These are phyloP conservation scores for Penstemon eatonii DNA, from an alignment of 257 asterid species.

Conservation along the genomic window DNA sequence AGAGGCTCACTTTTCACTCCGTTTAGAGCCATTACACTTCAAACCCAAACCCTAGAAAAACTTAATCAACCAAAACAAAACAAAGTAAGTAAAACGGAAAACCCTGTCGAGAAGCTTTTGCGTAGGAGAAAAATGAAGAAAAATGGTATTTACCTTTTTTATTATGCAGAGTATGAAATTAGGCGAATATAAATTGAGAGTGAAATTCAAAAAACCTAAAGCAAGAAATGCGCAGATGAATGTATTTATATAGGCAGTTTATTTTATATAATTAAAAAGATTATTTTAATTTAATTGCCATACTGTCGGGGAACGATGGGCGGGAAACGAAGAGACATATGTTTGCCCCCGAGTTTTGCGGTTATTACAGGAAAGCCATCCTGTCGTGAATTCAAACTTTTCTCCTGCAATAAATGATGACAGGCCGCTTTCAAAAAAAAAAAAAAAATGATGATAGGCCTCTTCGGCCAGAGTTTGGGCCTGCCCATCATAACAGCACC, in stretches of 20 bases:
- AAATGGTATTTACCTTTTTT: background rate
- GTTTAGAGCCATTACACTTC: conserved; percentile 48
- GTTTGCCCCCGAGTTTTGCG: conserved; percentile 23
- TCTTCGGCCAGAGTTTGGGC: no score
- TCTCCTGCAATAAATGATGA: no score
- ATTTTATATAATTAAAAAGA: conserved; percentile 1
- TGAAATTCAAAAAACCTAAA: background rate
- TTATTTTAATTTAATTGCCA: conserved; percentile 28
- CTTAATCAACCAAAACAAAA: background rate
- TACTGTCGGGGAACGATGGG: conserved; percentile 35
- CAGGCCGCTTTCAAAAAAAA: no score
- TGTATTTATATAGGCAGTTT: background rate
- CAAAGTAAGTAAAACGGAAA: background rate
- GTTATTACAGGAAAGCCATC: conserved; percentile 37
- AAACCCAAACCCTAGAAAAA: conserved; percentile 32
- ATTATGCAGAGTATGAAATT: background rate
- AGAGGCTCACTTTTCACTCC: conserved; percentile 54
- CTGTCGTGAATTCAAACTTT: background rate
- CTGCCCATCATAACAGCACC: no score
- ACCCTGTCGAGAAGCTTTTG: background rate
- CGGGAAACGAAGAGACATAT: conserved; percentile 42
- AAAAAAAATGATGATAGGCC: no score
- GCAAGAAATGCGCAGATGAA: background rate
- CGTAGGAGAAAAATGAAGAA: background rate
- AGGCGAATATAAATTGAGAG: background rate